These are phyloP conservation scores for Phytophthora idaei DNA, from an alignment of 352 stramenopile species.

Conservation along the genomic window DNA sequence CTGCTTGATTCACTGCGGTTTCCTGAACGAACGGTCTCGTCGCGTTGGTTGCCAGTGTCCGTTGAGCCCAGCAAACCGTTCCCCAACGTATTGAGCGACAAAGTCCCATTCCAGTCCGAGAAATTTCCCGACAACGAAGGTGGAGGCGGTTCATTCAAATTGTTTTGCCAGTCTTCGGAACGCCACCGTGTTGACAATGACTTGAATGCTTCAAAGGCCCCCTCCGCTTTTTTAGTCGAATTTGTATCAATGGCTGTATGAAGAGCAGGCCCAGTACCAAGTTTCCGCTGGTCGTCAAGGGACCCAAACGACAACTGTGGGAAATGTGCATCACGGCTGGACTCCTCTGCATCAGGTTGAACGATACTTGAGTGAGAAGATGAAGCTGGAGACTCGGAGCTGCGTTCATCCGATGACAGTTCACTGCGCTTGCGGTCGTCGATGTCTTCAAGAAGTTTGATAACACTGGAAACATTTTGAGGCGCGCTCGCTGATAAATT, in stretches of 20 bases:
- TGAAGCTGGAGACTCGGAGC: constrained; percentile 5
- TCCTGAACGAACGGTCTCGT: constrained; percentile 4
- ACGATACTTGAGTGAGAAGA: constrained; percentile 14
- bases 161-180: constrained; percentile 25
- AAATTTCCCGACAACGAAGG: constrained; percentile 15
- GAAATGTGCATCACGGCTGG: constrained; percentile 2
- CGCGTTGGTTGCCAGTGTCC: constrained; percentile 8
- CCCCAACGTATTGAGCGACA: constrained; percentile 21
- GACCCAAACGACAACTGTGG: constrained; percentile 11
- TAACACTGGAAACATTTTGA: not conserved
- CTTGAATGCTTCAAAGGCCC: constrained; percentile 33
- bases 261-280: not conserved
- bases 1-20: constrained; percentile 16
- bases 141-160: constrained; percentile 7
- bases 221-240: constrained; percentile 14
- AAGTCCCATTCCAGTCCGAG: constrained; percentile 19
- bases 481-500: not conserved
- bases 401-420: constrained; percentile 5
- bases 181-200: constrained; percentile 38
- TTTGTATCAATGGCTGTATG: not conserved
- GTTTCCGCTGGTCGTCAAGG: constrained; percentile 2
- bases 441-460: constrained; percentile 2
- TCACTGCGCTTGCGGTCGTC: constrained; percentile 5
- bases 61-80: constrained; percentile 1
- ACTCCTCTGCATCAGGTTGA: constrained; percentile 10